A percentile compares a stretch with the other conserved stretches of the same genome.
Evolutionary conservation across 108 stramenopile genomes (phyloP).

Genomic region (Pseudonitzschia pungens): DNA sequence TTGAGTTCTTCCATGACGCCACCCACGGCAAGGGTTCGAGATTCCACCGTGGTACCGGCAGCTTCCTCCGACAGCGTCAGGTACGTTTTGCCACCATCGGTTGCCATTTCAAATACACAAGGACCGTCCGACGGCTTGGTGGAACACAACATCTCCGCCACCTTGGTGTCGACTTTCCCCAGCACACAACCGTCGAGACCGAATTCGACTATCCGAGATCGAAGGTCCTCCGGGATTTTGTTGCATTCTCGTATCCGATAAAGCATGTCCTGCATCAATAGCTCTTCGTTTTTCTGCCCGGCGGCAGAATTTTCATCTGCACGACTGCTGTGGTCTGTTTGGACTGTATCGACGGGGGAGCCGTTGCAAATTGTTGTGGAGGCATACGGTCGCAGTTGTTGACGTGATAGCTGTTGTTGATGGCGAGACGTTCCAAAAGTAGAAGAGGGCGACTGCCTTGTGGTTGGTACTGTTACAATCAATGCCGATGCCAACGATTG

Average conservation of each 20-base stretch:
- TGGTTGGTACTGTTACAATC: no score
- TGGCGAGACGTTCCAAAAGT: no score
- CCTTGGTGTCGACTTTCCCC: constrained; percentile 56
- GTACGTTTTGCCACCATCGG: neutral
- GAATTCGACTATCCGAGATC: constrained; percentile 51
- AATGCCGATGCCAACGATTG: no score
- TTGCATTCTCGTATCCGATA: constrained; percentile 70
- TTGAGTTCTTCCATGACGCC: constrained; percentile 56
- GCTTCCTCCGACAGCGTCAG: constrained; percentile 42
- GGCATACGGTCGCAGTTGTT: no score
- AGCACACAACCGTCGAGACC: constrained; percentile 53
- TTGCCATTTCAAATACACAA: constrained; percentile 34
- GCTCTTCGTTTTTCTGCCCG: constrained; percentile 7
- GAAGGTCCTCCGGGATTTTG: constrained; percentile 51
- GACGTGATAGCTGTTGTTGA: no score
- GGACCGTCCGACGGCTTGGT: neutral
- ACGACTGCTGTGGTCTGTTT: neutral
- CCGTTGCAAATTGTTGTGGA: no score
- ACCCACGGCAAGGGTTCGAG: constrained; percentile 60
- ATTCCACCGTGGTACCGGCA: constrained; percentile 50
- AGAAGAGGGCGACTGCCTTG: no score
- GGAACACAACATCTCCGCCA: constrained; percentile 54
- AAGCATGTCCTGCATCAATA: constrained; percentile 69
- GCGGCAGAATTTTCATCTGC: neutral
- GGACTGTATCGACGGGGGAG: no score